These are phyloP conservation scores for Colletotrichum kahawae DNA, from an alignment of 2,329 filamentous ascomycete species.

Conservation along the genomic window DNA sequence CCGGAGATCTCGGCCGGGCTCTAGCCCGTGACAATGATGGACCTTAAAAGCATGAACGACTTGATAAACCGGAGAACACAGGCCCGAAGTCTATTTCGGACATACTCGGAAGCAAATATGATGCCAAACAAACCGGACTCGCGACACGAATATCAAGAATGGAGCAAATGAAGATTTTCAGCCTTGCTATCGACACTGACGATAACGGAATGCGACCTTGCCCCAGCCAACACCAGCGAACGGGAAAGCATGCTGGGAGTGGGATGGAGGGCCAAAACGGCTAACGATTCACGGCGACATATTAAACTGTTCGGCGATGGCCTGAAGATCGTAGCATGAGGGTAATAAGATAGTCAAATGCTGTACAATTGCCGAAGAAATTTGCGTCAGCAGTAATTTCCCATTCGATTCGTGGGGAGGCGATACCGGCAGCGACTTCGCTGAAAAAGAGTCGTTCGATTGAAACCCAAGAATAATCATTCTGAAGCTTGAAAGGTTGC, in stretches of 20 bases:
- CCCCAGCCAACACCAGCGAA: not conserved
- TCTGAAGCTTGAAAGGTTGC: not conserved
- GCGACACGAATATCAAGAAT: accelerated
- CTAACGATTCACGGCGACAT: no score
- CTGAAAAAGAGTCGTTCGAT: not conserved
- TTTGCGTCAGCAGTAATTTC: no score
- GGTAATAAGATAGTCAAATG: no score
- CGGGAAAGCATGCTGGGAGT: no score
- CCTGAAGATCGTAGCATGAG: no score
- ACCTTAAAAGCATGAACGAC: not conserved
- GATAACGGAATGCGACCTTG: not conserved
- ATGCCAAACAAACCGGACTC: not conserved
- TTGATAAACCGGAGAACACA: no score
- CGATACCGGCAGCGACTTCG: not conserved
- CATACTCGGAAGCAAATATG: not conserved
- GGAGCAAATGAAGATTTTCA: not conserved
- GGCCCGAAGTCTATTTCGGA: not conserved
- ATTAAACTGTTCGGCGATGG: no score
- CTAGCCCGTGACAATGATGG: no score
- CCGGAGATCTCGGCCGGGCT: no score
- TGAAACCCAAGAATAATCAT: not conserved
- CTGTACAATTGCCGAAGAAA: no score
- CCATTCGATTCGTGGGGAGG: not conserved
- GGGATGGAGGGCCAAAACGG: no score
- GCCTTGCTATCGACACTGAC: accelerated